Base-by-base conservation (phyloP, 495 filamentous ascomycete genomes). In the Tuber umbilicatum region DNA sequence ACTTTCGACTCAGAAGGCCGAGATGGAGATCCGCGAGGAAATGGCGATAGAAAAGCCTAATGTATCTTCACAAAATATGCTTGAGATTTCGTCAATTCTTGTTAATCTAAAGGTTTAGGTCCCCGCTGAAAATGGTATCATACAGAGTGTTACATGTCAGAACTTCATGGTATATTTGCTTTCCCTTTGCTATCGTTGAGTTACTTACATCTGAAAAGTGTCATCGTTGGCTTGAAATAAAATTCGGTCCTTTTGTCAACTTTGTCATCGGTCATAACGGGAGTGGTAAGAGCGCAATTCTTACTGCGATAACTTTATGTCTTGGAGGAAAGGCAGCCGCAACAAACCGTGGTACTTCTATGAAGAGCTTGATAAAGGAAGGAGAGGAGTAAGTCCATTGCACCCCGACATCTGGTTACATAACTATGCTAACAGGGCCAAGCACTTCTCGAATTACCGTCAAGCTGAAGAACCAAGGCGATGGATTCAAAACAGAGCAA, bases 211-310 rank as follows among this genome's bases (percentile, higher is more conserved):
- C 97, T 82, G 69, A 55, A 35, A 97, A 98, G 95, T 97, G 94
- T 80, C 95, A 99, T 81, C 84, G 87, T 27, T 89, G 89, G 74
- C 89, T 98, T 23, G 87, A 90, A 72, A 90, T 97, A 69, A 88
- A 91, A 55, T 86, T 99, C 27, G 94, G 95, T 0, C 94, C 95
- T 0, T 86, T 97, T 7, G 95, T 98, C 78, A 99, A 98, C 83
- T 99, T 98, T 84, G 93, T 99, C 70, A 93, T 97, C 73, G 95
- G 95, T 4, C 93, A 97, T 81, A 99, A 99, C 83, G 95, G 95
- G 60, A 98, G 95, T 80, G 95, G 95, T n/a, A 99, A 99, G 85
- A 97, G 94, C 82, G 95, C 95, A 37, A 90, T 98, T 35, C 85
- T 99, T n/a, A 97, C 95, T 2, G 95, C 93, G 10, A 89, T 99